Evolutionary conservation across 169 alveolate species (phyloP).

Genomic region (Theileria annulata): DNA sequence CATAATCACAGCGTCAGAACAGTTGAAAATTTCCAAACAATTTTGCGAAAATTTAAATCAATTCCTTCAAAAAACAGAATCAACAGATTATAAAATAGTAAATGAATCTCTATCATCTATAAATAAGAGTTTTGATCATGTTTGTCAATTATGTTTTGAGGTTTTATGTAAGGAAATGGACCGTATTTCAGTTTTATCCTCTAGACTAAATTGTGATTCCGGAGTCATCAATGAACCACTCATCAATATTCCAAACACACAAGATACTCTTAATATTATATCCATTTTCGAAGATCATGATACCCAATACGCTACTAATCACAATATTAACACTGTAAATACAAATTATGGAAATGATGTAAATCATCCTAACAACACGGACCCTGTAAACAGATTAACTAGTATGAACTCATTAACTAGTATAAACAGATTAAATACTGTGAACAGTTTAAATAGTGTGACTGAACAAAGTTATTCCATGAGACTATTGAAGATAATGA

Average conservation of each 20-base stretch:
- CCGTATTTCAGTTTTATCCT: neutral
- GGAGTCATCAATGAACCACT: constrained; percentile 2
- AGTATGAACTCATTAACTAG: neutral
- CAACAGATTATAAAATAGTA: neutral
- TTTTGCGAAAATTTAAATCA: neutral
- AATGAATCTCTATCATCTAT: neutral
- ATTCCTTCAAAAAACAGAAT: neutral
- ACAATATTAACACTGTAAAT: neutral
- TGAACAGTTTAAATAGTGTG: neutral
- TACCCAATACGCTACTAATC: neutral
- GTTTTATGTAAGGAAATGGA: neutral
- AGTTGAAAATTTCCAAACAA: neutral
- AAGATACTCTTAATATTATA: neutral
- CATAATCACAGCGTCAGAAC: neutral
- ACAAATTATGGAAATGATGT: neutral
- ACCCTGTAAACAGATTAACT: no score
- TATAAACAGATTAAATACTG: neutral
- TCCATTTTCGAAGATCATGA: neutral
- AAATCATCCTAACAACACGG: no score
- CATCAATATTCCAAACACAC: neutral
- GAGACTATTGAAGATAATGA: neutral
- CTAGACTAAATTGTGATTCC: neutral
- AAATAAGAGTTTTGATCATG: neutral
- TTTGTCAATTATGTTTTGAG: neutral
- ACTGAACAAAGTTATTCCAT: neutral